These are phyloP conservation scores for Thermoascus crustaceus DNA, from an alignment of 2,329 filamentous ascomycete species.

Conservation along the genomic window DNA sequence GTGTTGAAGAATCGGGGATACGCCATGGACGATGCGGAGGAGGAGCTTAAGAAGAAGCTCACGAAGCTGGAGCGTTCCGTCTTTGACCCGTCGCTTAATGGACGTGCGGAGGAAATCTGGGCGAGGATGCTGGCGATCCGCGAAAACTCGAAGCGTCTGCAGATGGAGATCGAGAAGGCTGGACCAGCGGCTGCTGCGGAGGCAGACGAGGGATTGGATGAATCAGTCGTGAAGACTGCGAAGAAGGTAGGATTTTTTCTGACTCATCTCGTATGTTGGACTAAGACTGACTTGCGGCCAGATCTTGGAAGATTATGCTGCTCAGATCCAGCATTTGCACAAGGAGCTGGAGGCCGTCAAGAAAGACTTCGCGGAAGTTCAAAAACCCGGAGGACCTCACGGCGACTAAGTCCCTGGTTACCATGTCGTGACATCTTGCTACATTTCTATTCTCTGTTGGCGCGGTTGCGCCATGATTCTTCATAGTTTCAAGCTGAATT, in stretches of 20 bases:
- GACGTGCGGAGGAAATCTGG: constrained; percentile 58
- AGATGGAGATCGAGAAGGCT: constrained; percentile 52
- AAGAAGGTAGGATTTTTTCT: constrained; percentile 45
- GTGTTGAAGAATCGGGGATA: constrained; percentile 56
- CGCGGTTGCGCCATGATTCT: neutral
- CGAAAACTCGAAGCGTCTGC: constrained; percentile 50
- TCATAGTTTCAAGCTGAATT: too few species aligned
- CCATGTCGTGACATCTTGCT: too few species aligned
- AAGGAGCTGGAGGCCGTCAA: constrained; percentile 53
- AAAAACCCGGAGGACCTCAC: constrained; percentile 26
- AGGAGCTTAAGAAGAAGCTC: constrained; percentile 55
- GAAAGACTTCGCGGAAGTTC: constrained; percentile 52
- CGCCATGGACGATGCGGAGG: constrained; percentile 56
- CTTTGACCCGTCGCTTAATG: constrained; percentile 52
- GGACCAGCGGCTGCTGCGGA: constrained; percentile 34
- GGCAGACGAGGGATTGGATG: constrained; percentile 43
- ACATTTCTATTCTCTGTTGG: too few species aligned
- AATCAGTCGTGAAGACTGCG: constrained; percentile 50
- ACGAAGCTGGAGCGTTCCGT: constrained; percentile 50
- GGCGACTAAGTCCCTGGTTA: constrained; percentile 10
- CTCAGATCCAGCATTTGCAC: constrained; percentile 49
- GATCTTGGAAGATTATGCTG: constrained; percentile 44
- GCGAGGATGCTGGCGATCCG: constrained; percentile 56
- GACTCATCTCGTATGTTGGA: neutral
- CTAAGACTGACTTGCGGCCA: constrained; percentile 18